phyloP scores from a whole-genome alignment of 2,329 filamentous ascomycete genomes.

The Piedraia hortae region DNA sequence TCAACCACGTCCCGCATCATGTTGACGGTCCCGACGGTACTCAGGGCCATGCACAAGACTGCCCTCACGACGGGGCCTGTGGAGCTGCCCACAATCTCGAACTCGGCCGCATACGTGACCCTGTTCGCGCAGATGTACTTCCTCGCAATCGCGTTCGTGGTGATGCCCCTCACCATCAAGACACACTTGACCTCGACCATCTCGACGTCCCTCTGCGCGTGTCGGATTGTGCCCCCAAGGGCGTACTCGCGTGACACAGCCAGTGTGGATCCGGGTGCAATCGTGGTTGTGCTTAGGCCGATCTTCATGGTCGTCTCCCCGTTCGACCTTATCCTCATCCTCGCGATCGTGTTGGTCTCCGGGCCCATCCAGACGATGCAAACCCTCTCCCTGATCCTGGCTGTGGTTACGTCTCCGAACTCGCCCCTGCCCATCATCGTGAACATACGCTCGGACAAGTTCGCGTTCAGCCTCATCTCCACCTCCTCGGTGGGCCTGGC shows the following conservation, averaged over 20 bases:
- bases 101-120: constrained; percentile 1
- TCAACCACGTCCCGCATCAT: constrained; percentile 1
- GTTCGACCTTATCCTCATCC: too few relatives aligned
- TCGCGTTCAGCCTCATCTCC: constrained; percentile 1
- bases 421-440: constrained; percentile 1
- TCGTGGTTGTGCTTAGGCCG: background rate
- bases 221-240: background rate
- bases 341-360: too few relatives aligned
- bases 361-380: too few relatives aligned
- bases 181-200: constrained; percentile 1
- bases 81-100: constrained; percentile 1
- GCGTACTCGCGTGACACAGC: constrained; percentile 1
- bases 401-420: constrained; percentile 1
- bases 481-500: constrained; percentile 1
- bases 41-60: constrained; percentile 1
- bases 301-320: too few relatives aligned
- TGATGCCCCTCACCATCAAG: background rate
- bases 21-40: background rate
- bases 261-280: constrained; percentile 1
- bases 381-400: constrained; percentile 1
- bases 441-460: constrained; percentile 1
- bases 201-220: constrained; percentile 1
- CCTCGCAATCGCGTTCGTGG: constrained; percentile 1
- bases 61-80: constrained; percentile 1
- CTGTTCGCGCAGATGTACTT: constrained; percentile 1